Evolutionary conservation across 2,329 filamentous ascomycete genomes (phyloP), one percentile per base, ranked within the genome.

Genomic region (Ophidiomyces ophidiicola): DNA sequence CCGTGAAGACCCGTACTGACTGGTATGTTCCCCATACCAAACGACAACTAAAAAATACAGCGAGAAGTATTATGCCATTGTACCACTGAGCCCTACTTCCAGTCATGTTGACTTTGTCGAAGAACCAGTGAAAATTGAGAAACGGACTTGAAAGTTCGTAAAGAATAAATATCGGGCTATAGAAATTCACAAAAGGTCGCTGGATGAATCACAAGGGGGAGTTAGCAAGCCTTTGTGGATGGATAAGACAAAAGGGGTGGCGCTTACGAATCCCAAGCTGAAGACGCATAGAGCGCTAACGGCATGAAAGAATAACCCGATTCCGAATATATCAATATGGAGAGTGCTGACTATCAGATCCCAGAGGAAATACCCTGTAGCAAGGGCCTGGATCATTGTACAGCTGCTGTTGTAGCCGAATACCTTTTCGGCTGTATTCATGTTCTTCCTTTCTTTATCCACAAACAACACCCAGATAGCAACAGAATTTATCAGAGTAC

Each of bases 81-180:
- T 77, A 70, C 60, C 74, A 73, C 53, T 80, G 76, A 17, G 72
- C 54, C 35, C 62, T 66, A 35, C 68, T 71, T 37, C 76, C 76
- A 3, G 76, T 80, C 60, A 78, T 69, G 54, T 71, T 69, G 54
- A 79, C 63, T 59, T 80, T 80, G 54, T 80, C 76, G 53, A 74
- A 73, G 63, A 80, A 79, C 76, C 76, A 80, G 62, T 80, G 76
- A 53, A 79, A 71, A 57, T 80, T 80, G 46, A 79, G 66, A 56
- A 79, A 78, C 6, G 76, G 76, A 45, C 69, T 71, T 28, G 72
- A 77, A 47, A 80, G 71, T 53, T 80, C 76, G 61, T 79, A 80
- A 48, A 80, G 72, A 50, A 80, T 74, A 60, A 80, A 80, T 4
- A 69, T 69, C 0, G 74, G 71, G 12, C 67, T 71, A 56, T 78